Percentiles rank a stretch among this genome's conserved stretches.
phyloP scores from a whole-genome alignment of 352 stramenopile genomes.

The Halophytophthora batemanensis region DNA sequence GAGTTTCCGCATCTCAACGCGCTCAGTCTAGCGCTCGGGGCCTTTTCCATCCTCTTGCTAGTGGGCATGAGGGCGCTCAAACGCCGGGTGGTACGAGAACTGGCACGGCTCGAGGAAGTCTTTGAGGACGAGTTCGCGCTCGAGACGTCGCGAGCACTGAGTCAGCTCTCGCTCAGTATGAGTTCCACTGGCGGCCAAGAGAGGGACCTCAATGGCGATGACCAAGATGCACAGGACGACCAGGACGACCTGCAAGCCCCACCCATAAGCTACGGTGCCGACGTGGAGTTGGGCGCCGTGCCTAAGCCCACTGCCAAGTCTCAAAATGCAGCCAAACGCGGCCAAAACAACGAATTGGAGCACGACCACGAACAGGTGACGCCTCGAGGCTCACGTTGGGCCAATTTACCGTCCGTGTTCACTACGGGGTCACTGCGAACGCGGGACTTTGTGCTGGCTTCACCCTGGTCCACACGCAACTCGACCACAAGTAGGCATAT shows the following conservation, averaged over 20 bases:
- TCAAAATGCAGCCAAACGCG: conserved; percentile 12
- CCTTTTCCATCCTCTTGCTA: conserved; percentile 49
- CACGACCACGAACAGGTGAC: conserved; percentile 21
- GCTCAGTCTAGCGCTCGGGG: conserved; percentile 47
- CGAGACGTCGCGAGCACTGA: conserved; percentile 39
- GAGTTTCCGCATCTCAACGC: conserved; percentile 47
- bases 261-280: conserved; percentile 4
- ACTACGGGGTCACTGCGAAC: conserved; percentile 35
- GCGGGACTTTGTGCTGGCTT: conserved; percentile 42
- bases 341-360: conserved; percentile 6
- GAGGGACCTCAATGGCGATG: conserved; percentile 15
- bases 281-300: conserved; percentile 14
- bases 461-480: conserved; percentile 30
- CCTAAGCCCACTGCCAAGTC: conserved; percentile 14
- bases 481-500: conserved; percentile 14
- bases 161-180: conserved; percentile 20
- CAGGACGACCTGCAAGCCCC: conserved; percentile 13
- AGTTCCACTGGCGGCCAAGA: conserved; percentile 20
- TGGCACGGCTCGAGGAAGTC: conserved; percentile 28
- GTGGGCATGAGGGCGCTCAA: conserved; percentile 36
- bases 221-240: conserved; percentile 19
- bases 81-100: conserved; percentile 36
- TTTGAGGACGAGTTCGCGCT: conserved; percentile 43
- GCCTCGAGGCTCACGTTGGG: conserved; percentile 31
- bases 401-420: conserved; percentile 30